Evolutionary conservation across 352 stramenopile species (phyloP).

Genomic region (Phytophthora melonis): DNA sequence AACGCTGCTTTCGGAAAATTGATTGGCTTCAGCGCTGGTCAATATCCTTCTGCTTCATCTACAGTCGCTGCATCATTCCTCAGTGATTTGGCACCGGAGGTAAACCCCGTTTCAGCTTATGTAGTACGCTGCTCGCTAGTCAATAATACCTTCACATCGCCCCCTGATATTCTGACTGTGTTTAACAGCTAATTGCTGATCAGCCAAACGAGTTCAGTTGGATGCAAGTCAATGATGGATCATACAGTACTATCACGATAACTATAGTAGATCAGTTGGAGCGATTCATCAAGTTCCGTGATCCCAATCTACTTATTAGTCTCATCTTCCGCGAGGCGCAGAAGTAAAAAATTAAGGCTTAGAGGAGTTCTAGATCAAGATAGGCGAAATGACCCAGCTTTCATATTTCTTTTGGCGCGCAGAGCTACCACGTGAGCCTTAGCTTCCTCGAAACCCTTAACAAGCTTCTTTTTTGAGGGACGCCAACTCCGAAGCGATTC

Average conservation of each 20-base stretch:
- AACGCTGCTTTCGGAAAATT: too few relatives aligned
- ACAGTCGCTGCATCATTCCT: neutral
- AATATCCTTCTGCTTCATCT: neutral
- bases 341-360: neutral
- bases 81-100: neutral
- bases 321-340: too few relatives aligned
- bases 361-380: neutral
- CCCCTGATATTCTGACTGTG: too few relatives aligned
- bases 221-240: too few relatives aligned
- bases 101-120: constrained; percentile 5
- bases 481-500: constrained; percentile 7
- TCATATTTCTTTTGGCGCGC: constrained; percentile 1
- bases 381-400: neutral
- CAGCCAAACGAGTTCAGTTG: too few relatives aligned
- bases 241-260: too few relatives aligned
- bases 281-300: too few relatives aligned
- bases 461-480: neutral
- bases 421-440: constrained; percentile 1
- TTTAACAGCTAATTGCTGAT: too few relatives aligned
- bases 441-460: constrained; percentile 7
- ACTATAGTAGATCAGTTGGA: too few relatives aligned
- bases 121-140: constrained; percentile 16
- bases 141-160: too few relatives aligned
- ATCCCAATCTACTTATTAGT: too few relatives aligned
- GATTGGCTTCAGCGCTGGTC: constrained; percentile 2